Conservation (phyloP, 2,329 filamentous ascomycete species). For the Grosmannia penicillata region DNA sequence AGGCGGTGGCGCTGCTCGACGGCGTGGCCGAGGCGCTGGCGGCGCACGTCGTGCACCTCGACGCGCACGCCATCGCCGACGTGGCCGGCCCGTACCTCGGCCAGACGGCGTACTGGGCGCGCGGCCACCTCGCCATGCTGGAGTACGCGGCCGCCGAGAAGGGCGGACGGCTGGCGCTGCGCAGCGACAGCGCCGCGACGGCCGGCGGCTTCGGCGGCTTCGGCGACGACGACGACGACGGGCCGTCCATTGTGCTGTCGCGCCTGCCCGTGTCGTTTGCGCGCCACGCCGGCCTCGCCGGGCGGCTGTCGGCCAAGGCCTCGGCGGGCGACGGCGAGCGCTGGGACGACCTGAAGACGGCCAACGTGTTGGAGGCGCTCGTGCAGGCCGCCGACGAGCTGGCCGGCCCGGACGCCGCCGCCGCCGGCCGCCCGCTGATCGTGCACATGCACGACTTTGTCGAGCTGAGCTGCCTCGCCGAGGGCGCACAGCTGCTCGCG, state of each 20-base stretch:
- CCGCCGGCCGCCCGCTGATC: constrained; percentile 34
- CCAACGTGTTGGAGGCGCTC: constrained; percentile 41
- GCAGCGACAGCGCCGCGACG: constrained; percentile 15
- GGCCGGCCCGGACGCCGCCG: constrained; percentile 5
- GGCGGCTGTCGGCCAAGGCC: constrained; percentile 12
- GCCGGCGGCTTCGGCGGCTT: constrained; percentile 13
- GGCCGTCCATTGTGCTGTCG: constrained; percentile 13
- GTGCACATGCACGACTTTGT: constrained; percentile 70
- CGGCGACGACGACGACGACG: constrained; percentile 19
- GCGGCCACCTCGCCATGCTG: constrained; percentile 35
- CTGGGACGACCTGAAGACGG: constrained; percentile 49
- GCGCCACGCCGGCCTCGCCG: constrained; percentile 1
- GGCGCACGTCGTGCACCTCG: constrained; percentile 54
- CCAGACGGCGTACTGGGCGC: constrained; percentile 33
- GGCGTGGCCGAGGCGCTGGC: constrained; percentile 24
- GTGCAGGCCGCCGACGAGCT: constrained; percentile 29
- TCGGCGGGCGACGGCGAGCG: constrained; percentile 25
- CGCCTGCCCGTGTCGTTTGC: constrained; percentile 9
- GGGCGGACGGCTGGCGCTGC: constrained; percentile 29
- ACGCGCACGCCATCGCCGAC: constrained; percentile 55
- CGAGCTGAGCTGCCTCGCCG: constrained; percentile 54
- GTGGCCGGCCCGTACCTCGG: constrained; percentile 57
- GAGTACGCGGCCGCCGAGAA: constrained; percentile 41
- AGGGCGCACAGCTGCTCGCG: constrained; percentile 54
- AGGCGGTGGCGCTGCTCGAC: constrained; percentile 15